Evolutionary conservation across 306 rosid species (phyloP).

Genomic region (Oemleria cerasiformis): DNA sequence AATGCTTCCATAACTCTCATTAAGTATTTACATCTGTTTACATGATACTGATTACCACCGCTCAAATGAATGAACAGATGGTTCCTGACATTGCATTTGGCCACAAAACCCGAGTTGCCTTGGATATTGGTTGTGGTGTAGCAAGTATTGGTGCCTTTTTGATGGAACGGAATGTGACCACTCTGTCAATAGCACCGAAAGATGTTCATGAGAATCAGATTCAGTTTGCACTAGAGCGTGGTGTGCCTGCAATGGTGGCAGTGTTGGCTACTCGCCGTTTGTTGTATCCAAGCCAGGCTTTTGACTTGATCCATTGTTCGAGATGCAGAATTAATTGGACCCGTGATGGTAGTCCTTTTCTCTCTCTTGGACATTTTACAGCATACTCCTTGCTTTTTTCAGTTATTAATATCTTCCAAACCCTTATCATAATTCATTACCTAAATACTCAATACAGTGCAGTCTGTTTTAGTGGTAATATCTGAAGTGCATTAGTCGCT

Average conservation of each 20-base stretch:
- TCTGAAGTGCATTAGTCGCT: background rate
- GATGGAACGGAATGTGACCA: slow-evolving; percentile 65
- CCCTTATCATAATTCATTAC: background rate
- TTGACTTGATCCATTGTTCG: slow-evolving; percentile 90
- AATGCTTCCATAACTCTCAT: slow-evolving; percentile 13
- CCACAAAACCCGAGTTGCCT: slow-evolving; percentile 53
- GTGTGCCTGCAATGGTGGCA: slow-evolving; percentile 83
- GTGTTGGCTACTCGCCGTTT: slow-evolving; percentile 64
- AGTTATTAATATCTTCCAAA: background rate
- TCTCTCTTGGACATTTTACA: background rate
- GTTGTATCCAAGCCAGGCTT: slow-evolving; percentile 85
- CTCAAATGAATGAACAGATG: slow-evolving; percentile 52
- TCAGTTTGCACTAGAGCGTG: slow-evolving; percentile 95
- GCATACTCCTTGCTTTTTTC: background rate
- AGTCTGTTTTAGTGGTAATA: background rate
- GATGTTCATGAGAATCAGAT: slow-evolving; percentile 85
- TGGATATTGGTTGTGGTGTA: slow-evolving; percentile 88
- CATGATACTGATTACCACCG: slow-evolving; percentile 12
- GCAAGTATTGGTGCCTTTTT: slow-evolving; percentile 89
- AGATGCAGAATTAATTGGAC: slow-evolving; percentile 88
- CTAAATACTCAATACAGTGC: background rate
- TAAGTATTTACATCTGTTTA: slow-evolving; percentile 5
- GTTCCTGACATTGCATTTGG: slow-evolving; percentile 83
- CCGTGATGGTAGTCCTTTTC: slow-evolving; percentile 57
- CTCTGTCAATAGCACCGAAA: slow-evolving; percentile 79